Evolutionary conservation across 805 yeast genomes (phyloP), one percentile per base, ranked within the genome.

Genomic region (Sugiyamaella boreocaroliniensis): DNA sequence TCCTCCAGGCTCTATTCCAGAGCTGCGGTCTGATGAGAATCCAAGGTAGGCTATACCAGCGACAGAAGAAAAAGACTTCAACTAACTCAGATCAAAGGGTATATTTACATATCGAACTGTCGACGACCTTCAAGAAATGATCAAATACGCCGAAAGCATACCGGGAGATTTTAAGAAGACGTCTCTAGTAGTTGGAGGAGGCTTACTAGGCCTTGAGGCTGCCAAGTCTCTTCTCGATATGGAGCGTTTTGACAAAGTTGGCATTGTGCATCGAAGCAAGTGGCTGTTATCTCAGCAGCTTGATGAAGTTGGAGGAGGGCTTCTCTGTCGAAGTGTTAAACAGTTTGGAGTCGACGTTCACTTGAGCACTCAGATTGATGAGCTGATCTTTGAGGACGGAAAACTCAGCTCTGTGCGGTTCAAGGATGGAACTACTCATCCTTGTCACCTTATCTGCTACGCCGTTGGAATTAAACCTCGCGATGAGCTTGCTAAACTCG

Each of bases 271-370:
- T 49, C 61, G 71, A 48, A 63, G 70, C 4, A 53, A 63, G 1
- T 69, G 71, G 71, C 54, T 69, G 7, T 58, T 70, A 14, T 66
- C 71, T 1, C 71, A 67, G 52, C 73, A 69, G 53, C 57, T 69
- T 58, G 72, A 69, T 57, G 63, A 65, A n/a, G 63, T 63, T 43
- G 73, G 73, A 18, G 72, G 73, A 14, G 47, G 16, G 1, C 48
- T 69, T 26, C 54, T 69, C 18, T 66, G 71, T 51, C 77, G 73
- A 50, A 76, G 77, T 59, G 82, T 79, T 29, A 71, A 73, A 55
- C 75, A 73, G 58, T 69, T 79, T 46, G 83, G 83, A 32, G 72
- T 79, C 40, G 72, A 77, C 53, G 80, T 78, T 54, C 76, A 76
- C 64, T 69, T 76, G 46, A 79, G 76, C 55, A 75, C 79, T 29